Conservation (phyloP, 441 rosid species). For the Pelargonium fulgidum region DNA sequence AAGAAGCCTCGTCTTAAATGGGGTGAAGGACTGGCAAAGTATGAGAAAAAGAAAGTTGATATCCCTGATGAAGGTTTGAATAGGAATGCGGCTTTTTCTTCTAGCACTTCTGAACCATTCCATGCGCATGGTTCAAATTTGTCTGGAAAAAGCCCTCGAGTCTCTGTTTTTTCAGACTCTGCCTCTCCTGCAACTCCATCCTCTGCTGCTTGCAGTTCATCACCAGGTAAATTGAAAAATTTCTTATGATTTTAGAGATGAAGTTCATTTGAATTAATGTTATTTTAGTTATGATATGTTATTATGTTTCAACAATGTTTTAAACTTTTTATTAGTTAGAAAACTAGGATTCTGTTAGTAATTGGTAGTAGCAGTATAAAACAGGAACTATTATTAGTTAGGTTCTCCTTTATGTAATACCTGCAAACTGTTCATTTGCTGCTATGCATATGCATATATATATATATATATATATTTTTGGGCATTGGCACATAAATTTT, state of each 20-base stretch:
- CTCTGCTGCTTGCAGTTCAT: slow-evolving; percentile 83
- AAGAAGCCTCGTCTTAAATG: slow-evolving; percentile 94
- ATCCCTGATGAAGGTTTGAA: slow-evolving; percentile 42
- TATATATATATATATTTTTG: not conserved
- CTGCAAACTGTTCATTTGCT: not conserved
- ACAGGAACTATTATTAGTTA: not conserved
- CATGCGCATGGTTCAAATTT: slow-evolving; percentile 40
- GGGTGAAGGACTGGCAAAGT: slow-evolving; percentile 98
- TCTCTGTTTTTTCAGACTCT: slow-evolving; percentile 46
- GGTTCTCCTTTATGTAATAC: not conserved
- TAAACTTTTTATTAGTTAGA: not conserved
- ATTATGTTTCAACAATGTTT: no score
- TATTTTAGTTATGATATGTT: no score
- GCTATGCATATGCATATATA: not conserved
- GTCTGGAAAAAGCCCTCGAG: slow-evolving; percentile 63
- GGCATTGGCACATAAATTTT: not conserved
- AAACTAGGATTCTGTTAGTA: not conserved
- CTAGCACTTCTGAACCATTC: slow-evolving; percentile 35
- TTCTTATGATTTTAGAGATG: not conserved
- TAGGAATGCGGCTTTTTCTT: slow-evolving; percentile 38
- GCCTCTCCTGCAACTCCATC: slow-evolving; percentile 93
- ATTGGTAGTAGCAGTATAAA: not conserved
- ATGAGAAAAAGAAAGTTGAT: slow-evolving; percentile 90
- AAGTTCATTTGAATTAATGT: not conserved
- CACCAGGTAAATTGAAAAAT: slow-evolving; percentile 51